Evolutionary conservation across 257 asterid genomes (phyloP).

Genomic region (Nicotiana noctiflora): DNA sequence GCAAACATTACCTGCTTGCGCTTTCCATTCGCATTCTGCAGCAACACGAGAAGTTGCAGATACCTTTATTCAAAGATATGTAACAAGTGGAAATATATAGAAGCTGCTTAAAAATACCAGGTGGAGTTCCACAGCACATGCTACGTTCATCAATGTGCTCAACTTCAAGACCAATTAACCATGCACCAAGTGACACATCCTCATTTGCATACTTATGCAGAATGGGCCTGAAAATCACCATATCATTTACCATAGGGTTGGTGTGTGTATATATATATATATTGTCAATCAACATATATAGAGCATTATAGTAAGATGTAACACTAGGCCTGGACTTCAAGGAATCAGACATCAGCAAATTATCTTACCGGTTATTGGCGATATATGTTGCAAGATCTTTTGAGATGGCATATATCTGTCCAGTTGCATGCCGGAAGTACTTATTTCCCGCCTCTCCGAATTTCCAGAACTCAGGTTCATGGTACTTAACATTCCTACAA

Average conservation of each 20-base stretch:
- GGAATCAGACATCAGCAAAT: neutral
- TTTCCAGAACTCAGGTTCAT: slow-evolving; percentile 57
- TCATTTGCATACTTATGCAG: slow-evolving; percentile 59
- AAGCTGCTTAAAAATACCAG: slow-evolving; percentile 21
- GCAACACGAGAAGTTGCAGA: neutral
- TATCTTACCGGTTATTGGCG: slow-evolving; percentile 37
- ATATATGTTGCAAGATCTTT: slow-evolving; percentile 43
- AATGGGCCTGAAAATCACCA: slow-evolving; percentile 33
- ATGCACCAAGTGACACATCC: slow-evolving; percentile 56
- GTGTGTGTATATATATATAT: too few relatives aligned
- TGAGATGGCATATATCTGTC: slow-evolving; percentile 59
- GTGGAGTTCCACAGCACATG: slow-evolving; percentile 56
- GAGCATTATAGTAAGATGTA: neutral
- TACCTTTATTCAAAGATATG: neutral
- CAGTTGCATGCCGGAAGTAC: slow-evolving; percentile 63
- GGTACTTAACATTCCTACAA: slow-evolving; percentile 49
- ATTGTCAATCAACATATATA: neutral
- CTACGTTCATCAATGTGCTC: slow-evolving; percentile 44
- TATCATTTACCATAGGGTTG: neutral
- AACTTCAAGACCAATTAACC: slow-evolving; percentile 58
- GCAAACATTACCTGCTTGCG: slow-evolving; percentile 43
- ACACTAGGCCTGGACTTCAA: neutral
- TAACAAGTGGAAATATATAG: neutral
- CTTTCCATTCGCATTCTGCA: slow-evolving; percentile 45
- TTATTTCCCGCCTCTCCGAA: slow-evolving; percentile 53